A percentile compares a stretch with the other conserved stretches of the same genome.
Evolutionary conservation across 2,329 filamentous ascomycete species (phyloP).

Genomic region (Alternaria postmessia): DNA sequence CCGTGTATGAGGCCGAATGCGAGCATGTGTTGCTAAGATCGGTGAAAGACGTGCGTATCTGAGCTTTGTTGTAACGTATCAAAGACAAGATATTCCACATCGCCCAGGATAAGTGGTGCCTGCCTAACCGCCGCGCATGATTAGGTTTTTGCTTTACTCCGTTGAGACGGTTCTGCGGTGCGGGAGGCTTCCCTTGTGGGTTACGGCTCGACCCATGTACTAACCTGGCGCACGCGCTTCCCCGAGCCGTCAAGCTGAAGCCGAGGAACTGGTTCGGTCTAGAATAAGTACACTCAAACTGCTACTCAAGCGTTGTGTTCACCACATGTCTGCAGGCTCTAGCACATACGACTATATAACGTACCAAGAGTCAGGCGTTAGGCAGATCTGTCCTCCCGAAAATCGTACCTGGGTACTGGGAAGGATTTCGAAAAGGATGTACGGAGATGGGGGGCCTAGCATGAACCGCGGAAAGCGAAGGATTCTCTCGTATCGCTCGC

Average conservation of each 20-base stretch:
- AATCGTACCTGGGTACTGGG: background rate
- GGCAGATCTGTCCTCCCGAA: background rate
- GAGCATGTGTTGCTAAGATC: background rate
- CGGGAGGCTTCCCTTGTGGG: constrained; percentile 1
- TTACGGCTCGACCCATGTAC: background rate
- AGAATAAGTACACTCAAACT: background rate
- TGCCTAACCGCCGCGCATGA: background rate
- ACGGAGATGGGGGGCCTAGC: background rate
- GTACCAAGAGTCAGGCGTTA: background rate
- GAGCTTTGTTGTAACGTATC: background rate
- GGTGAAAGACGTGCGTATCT: background rate
- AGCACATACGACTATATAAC: background rate
- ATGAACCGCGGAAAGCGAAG: background rate
- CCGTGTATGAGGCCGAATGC: background rate
- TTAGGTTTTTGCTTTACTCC: background rate
- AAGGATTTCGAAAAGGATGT: background rate
- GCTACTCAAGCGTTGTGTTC: background rate
- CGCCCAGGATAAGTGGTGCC: background rate
- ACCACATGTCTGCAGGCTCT: background rate
- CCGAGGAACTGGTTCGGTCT: background rate
- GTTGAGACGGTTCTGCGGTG: background rate
- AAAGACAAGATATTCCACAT: background rate
- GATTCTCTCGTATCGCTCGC: background rate
- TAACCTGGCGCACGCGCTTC: background rate
- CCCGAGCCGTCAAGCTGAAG: background rate